Conservation (phyloP, 441 rosid genomes). For the Erodium chrysanthum region DNA sequence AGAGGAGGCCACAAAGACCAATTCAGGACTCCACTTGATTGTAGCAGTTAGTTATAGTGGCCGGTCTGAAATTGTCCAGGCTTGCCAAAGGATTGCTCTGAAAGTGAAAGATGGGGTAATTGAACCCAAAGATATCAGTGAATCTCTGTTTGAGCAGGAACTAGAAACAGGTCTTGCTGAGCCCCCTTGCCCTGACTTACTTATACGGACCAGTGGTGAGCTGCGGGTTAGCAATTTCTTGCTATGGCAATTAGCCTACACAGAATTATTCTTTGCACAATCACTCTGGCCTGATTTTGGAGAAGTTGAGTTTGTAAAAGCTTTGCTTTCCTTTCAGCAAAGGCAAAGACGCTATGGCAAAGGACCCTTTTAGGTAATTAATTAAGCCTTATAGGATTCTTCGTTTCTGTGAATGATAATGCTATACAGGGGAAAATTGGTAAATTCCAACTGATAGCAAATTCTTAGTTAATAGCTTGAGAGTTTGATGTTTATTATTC, state of each 20-base stretch:
- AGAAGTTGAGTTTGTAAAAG: constrained; percentile 40
- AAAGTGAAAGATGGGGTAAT: constrained; percentile 42
- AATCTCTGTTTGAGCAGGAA: constrained; percentile 48
- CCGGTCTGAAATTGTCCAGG: constrained; percentile 56
- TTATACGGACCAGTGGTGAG: constrained; percentile 72
- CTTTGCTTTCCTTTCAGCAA: constrained; percentile 52
- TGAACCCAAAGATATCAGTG: constrained; percentile 39
- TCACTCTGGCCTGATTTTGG: constrained; percentile 80
- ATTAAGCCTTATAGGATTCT: background rate
- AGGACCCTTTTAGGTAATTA: constrained; percentile 19
- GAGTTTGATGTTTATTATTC: too few species aligned
- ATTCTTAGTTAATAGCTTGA: too few species aligned
- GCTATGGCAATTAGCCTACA: constrained; percentile 71
- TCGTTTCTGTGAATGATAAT: too few species aligned
- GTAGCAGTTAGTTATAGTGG: constrained; percentile 77
- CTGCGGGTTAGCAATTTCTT: constrained; percentile 71
- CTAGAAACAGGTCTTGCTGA: constrained; percentile 46
- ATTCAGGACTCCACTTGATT: constrained; percentile 47
- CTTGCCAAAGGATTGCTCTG: constrained; percentile 49
- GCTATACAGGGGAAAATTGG: too few species aligned
- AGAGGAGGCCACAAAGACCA: constrained; percentile 39
- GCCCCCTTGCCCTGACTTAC: constrained; percentile 52
- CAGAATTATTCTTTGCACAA: constrained; percentile 57
- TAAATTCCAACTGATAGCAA: too few species aligned
- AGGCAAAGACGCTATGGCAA: constrained; percentile 61